phyloP scores from a whole-genome alignment of 1,284 basidiomycete genomes.

The Cryptococcus deneoformans region DNA sequence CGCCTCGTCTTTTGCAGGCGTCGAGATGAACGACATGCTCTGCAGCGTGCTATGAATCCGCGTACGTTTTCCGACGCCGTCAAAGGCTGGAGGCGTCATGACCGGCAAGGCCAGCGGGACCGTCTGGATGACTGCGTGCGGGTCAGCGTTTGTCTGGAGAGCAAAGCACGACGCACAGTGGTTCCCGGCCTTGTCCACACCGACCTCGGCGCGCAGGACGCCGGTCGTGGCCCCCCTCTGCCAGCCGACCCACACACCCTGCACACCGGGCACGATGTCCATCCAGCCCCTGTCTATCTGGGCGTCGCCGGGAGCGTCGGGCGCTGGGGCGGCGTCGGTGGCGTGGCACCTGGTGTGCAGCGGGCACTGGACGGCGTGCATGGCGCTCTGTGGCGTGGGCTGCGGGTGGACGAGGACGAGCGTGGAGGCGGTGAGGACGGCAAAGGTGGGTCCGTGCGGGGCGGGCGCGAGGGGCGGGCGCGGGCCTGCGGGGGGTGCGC shows the following conservation, averaged over 20 bases:
- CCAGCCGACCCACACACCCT: conserved; percentile 38
- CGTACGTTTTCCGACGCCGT: neutral
- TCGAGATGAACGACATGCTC: conserved; percentile 15
- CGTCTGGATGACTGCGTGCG: conserved; percentile 19
- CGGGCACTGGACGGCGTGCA: conserved; percentile 25
- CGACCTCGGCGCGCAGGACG: conserved; percentile 32
- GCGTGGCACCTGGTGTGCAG: conserved; percentile 19
- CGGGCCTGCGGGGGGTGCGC: too few species aligned
- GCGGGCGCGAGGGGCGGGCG: too few species aligned
- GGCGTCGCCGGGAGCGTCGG: conserved; percentile 4
- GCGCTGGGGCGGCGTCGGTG: conserved; percentile 1
- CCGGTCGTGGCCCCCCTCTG: conserved; percentile 23
- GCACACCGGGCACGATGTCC: conserved; percentile 25
- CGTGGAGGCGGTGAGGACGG: conserved; percentile 24
- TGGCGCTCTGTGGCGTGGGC: conserved; percentile 3
- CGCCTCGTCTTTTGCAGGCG: neutral
- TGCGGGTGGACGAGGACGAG: conserved; percentile 29
- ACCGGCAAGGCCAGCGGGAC: conserved; percentile 30
- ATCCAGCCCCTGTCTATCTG: conserved; percentile 34
- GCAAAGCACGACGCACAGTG: conserved; percentile 19
- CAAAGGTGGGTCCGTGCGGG: conserved; percentile 25
- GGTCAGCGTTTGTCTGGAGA: neutral
- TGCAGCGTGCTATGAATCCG: conserved; percentile 8
- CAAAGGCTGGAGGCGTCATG: conserved; percentile 2
- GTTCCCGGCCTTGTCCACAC: conserved; percentile 21